Base-by-base conservation (phyloP, 2,329 filamentous ascomycete species). In the Colletotrichum coccodes region DNA sequence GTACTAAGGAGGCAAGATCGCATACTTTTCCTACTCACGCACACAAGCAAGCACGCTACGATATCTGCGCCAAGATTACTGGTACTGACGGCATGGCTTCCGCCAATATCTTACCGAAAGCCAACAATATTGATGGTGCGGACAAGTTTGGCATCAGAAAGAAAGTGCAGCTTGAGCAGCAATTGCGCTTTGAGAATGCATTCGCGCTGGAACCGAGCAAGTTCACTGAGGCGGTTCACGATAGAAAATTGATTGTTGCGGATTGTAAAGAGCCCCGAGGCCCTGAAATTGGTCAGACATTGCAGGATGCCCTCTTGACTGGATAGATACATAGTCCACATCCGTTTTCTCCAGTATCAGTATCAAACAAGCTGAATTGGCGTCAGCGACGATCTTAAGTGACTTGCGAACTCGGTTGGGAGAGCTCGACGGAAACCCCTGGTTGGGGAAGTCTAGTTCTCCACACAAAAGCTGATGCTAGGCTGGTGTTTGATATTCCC, bases 41-140 rank as follows among this genome's bases (percentile, higher is more conserved):
- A 92, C 91, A 87, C 92, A 91, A 86, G 87, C 89, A 0, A 85
- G 87, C 0, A 90, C 90, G 0, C 90, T n/a, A 92, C 76, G 86
- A 91, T 70, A 90, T 92, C 75, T 86, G 84, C 65, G 90, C 90
- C 0, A 89, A 91, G 78, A 86, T 92, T 68, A 89, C 91, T 64
- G 90, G 90, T 14, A 92, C 90, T 1, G 83, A 86, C 72, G 89
- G 90, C 36, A 91, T 91, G 76, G 74, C 92, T 4, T 80, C 83
- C 1, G 82, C 92, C 67, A 92, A 91, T 72, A 83, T 81, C 6
- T 85, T 89, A 71, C 89, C 90, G 5, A 79, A 80, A 57, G 79
- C 77, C 2, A 86, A 87, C 60, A 79, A 90, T 23, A 84, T 91
- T 34, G 85, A 89, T 67, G 80, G 87, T 53, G 85, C 87, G 74